A percentile compares a stretch with the other conserved stretches of the same genome.
Evolutionary conservation across 1,284 basidiomycete species (phyloP).

Genomic region (Fereydounia khargensis): DNA sequence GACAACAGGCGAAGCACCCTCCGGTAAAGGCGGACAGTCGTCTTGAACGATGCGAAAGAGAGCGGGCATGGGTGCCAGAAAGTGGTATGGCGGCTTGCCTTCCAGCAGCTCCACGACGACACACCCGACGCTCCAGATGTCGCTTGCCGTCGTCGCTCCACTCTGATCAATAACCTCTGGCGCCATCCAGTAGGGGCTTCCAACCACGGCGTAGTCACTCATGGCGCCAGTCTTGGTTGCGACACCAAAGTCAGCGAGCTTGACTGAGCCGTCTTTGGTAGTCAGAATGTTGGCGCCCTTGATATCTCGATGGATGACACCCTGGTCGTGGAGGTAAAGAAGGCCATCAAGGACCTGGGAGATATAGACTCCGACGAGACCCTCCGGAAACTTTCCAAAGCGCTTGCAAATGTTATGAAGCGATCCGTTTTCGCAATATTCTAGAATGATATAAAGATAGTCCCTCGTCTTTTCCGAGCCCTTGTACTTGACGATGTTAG

Average conservation of each 20-base stretch:
- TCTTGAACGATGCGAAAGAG: slow-evolving; percentile 97
- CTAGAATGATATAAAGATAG: slow-evolving; percentile 91
- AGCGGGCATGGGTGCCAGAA: slow-evolving; percentile 94
- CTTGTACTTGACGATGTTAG: slow-evolving; percentile 98
- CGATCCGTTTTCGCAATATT: slow-evolving; percentile 98
- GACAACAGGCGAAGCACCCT: slow-evolving; percentile 82
- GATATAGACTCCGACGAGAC: slow-evolving; percentile 91
- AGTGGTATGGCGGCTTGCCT: slow-evolving; percentile 92
- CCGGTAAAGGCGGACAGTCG: slow-evolving; percentile 90
- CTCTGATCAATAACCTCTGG: slow-evolving; percentile 66
- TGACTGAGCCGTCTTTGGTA: slow-evolving; percentile 65
- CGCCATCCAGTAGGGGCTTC: slow-evolving; percentile 57
- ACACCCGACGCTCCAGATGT: slow-evolving; percentile 94
- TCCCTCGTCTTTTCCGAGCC: slow-evolving; percentile 93
- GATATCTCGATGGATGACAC: slow-evolving; percentile 50
- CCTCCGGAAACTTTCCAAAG: slow-evolving; percentile 97
- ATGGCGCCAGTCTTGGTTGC: slow-evolving; percentile 33
- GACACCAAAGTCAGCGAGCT: slow-evolving; percentile 37
- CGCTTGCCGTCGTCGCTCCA: slow-evolving; percentile 91
- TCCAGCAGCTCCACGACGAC: slow-evolving; percentile 94
- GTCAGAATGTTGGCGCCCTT: slow-evolving; percentile 63
- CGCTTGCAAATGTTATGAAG: slow-evolving; percentile 91
- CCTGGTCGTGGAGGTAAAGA: slow-evolving; percentile 51
- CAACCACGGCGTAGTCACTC: slow-evolving; percentile 59
- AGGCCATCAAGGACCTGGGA: slow-evolving; percentile 68